Evolutionary conservation across 345 rosid genomes (phyloP).

Genomic region (Passiflora organensis): DNA sequence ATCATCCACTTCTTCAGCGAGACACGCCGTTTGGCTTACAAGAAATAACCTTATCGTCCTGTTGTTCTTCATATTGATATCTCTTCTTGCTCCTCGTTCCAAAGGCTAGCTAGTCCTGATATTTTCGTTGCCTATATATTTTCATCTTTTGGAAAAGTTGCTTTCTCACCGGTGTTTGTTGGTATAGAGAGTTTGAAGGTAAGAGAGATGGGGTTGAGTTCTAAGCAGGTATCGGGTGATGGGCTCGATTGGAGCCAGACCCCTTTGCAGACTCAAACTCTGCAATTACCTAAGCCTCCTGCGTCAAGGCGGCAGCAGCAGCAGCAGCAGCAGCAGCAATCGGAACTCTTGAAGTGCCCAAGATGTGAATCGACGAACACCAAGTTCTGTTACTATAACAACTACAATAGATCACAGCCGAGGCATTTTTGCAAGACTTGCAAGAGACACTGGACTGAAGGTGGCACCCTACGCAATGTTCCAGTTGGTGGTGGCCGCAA

Average conservation of each 20-base stretch:
- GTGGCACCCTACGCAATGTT: slow-evolving; percentile 82
- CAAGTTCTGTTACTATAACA: slow-evolving; percentile 90
- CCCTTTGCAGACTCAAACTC: slow-evolving; percentile 33
- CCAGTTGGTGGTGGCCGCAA: slow-evolving; percentile 89
- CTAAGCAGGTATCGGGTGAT: slow-evolving; percentile 41
- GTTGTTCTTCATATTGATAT: slow-evolving; percentile 21
- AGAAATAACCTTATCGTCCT: slow-evolving; percentile 14
- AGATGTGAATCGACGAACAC: slow-evolving; percentile 87
- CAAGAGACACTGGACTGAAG: slow-evolving; percentile 93
- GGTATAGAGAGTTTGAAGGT: neutral
- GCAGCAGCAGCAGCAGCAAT: slow-evolving; percentile 26
- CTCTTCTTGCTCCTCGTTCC: slow-evolving; percentile 36
- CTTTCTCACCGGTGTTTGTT: neutral
- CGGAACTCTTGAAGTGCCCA: slow-evolving; percentile 73
- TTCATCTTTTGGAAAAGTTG: neutral
- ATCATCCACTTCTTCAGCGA: slow-evolving; percentile 5
- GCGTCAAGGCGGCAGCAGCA: slow-evolving; percentile 25
- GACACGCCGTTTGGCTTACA: slow-evolving; percentile 14
- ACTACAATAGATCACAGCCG: slow-evolving; percentile 87
- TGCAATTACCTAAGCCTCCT: slow-evolving; percentile 28
- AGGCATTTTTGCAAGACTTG: slow-evolving; percentile 88
- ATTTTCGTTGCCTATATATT: neutral
- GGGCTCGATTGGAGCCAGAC: slow-evolving; percentile 43
- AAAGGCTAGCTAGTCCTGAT: slow-evolving; percentile 20
- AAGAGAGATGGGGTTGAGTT: slow-evolving; percentile 43